phyloP scores from a whole-genome alignment of 306 rosid species.

The Vigna reflexopilosa region DNA sequence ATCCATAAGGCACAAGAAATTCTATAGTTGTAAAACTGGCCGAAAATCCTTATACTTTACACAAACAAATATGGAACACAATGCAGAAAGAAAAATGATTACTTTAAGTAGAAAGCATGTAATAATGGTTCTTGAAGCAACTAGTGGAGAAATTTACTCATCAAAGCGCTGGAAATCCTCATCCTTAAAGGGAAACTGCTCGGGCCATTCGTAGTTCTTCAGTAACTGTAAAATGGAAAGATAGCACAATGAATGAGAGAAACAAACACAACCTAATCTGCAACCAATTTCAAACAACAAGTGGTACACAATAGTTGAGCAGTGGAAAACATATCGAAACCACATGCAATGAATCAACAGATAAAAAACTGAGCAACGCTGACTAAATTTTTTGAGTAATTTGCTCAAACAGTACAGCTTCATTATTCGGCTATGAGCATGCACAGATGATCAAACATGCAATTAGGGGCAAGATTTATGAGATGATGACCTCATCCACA shows the following conservation, averaged over 20 bases:
- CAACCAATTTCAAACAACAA: slow-evolving; percentile 21
- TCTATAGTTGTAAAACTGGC: neutral
- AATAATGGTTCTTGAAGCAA: slow-evolving; percentile 11
- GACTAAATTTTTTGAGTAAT: slow-evolving; percentile 6
- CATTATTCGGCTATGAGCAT: neutral
- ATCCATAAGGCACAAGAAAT: neutral
- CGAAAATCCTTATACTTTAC: neutral
- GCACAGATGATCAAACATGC: neutral
- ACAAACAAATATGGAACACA: neutral
- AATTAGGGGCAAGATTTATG: neutral
- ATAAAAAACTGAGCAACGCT: neutral
- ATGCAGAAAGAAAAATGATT: neutral
- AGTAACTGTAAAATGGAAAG: slow-evolving; percentile 56
- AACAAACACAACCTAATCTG: neutral
- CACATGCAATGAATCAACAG: neutral
- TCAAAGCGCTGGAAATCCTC: slow-evolving; percentile 85
- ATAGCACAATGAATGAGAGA: slow-evolving; percentile 4
- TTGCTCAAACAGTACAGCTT: neutral
- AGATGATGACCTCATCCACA: slow-evolving; percentile 61
- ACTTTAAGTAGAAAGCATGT: neutral
- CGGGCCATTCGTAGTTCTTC: slow-evolving; percentile 80
- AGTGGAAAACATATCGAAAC: neutral
- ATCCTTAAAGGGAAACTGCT: slow-evolving; percentile 75
- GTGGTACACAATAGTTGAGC: neutral
- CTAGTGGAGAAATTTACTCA: slow-evolving; percentile 57